These are phyloP conservation scores for Psidium guajava DNA, from an alignment of 345 rosid genomes.

Conservation along the genomic window DNA sequence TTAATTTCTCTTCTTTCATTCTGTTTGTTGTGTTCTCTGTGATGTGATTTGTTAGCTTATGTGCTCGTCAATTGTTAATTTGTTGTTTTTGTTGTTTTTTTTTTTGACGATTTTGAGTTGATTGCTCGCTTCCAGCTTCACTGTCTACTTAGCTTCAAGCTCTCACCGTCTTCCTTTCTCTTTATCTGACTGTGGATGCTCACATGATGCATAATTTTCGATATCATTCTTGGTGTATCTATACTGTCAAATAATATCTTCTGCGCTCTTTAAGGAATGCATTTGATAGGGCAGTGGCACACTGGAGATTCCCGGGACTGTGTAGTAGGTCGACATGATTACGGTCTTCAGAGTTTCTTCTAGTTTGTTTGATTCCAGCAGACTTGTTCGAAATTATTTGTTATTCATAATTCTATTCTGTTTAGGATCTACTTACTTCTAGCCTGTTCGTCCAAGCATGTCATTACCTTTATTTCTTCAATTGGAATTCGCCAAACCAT, in stretches of 20 bases:
- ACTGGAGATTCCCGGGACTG: background rate
- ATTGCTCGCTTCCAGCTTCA: background rate
- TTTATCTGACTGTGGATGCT: background rate
- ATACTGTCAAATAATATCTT: background rate
- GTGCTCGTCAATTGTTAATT: background rate
- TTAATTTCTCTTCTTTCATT: background rate
- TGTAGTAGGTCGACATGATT: background rate
- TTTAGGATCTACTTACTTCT: background rate
- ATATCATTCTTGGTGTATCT: background rate
- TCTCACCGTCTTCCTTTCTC: background rate
- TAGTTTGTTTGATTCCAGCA: background rate
- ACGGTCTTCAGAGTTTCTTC: background rate
- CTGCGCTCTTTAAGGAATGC: background rate
- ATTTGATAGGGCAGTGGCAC: background rate
- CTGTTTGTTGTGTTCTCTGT: background rate
- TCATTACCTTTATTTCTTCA: background rate
- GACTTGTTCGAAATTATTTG: background rate
- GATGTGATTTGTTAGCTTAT: background rate
- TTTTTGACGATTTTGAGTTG: background rate
- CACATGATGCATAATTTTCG: background rate
- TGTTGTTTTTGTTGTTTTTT: background rate
- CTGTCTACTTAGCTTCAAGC: background rate
- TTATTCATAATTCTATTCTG: background rate
- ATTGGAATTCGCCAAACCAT: background rate
- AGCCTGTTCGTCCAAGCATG: background rate